Evolutionary conservation across 2,329 filamentous ascomycete genomes (phyloP), one percentile per base, ranked within the genome.

Genomic region (Dothideomycetes sp.): DNA sequence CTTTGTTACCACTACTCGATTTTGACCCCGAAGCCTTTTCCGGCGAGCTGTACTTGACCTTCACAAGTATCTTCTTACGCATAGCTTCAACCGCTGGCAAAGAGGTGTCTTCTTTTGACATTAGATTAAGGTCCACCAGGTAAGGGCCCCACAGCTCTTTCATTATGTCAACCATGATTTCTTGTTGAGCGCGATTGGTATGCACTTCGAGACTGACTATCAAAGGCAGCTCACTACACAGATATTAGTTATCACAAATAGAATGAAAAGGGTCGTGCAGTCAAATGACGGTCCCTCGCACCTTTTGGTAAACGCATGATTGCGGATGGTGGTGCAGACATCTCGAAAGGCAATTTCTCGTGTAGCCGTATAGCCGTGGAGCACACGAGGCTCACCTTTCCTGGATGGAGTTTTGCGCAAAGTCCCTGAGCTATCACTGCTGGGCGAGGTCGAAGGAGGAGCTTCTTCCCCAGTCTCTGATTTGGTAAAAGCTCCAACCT

Each of bases 121-220:
- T 51, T 12, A 48, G 46, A 7, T 51, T 68, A 64, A 70, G 25
- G 64, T 85, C 79, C 9, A 95, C 69, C 5, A 96, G 69, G 52
- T 82, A 64, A 0, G 75, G 79, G 28, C 73, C 74, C 87, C 88
- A 98, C 48, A 84, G 82, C 50, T 94, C 78, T 49, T 79, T 79
- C 82, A 98, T 95, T 48, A 96, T 94, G 42, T 84, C 75, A 9
- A 94, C 88, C 84, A 96, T 95, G 36, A 83, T 73, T 48, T 86
- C 78, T 60, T 98, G 91, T 60, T 96, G 89, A 39, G 84, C 77
- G 1, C 73, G 66, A 46, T 81, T 76, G 11, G 86, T 82, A 59
- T 96, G 89, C 0, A 96, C 84, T 61, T 98, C 91, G 5, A 96
- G 71, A 58, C 87, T 94, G 49, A 96, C 77, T 44, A 96, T 93